Percentiles rank a stretch among this genome's conserved stretches.
phyloP scores from a whole-genome alignment of 1,284 basidiomycete species.

The Tremellales sp. region DNA sequence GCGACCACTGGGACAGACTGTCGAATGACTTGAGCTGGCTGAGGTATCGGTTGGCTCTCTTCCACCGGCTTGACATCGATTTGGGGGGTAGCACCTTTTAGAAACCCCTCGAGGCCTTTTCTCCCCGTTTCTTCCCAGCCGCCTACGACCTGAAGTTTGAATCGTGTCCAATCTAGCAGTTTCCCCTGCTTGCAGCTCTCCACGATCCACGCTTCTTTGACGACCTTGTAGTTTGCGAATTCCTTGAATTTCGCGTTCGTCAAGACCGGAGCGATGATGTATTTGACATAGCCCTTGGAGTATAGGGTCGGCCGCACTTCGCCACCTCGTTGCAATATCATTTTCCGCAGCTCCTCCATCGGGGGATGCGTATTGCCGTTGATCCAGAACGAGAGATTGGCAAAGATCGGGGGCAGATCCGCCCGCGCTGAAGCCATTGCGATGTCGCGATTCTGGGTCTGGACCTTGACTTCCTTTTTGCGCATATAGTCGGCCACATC shows the following conservation, averaged over 20 bases:
- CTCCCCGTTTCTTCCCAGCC: constrained; percentile 32
- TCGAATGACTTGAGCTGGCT: no score
- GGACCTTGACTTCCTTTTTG: constrained; percentile 83
- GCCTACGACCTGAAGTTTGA: constrained; percentile 35
- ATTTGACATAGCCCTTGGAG: constrained; percentile 40
- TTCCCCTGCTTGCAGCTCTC: constrained; percentile 64
- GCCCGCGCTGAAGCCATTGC: constrained; percentile 33
- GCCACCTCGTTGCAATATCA: constrained; percentile 81
- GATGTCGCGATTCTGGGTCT: constrained; percentile 72
- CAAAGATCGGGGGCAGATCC: constrained; percentile 59
- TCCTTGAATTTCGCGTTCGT: constrained; percentile 85
- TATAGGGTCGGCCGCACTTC: constrained; percentile 60
- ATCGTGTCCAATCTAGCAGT: constrained; percentile 52
- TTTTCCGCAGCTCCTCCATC: constrained; percentile 72
- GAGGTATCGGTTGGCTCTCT: no score
- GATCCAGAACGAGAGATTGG: constrained; percentile 74
- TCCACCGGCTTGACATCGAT: no score
- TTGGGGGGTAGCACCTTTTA: no score
- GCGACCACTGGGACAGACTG: no score
- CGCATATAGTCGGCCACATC: constrained; percentile 82
- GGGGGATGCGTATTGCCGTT: constrained; percentile 89
- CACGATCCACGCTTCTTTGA: constrained; percentile 78
- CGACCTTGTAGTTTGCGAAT: constrained; percentile 84
- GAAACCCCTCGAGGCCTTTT: constrained; percentile 37
- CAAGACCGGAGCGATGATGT: constrained; percentile 83